Base-by-base conservation (phyloP, 805 yeast species). In the Zygotorulaspora sp. region DNA sequence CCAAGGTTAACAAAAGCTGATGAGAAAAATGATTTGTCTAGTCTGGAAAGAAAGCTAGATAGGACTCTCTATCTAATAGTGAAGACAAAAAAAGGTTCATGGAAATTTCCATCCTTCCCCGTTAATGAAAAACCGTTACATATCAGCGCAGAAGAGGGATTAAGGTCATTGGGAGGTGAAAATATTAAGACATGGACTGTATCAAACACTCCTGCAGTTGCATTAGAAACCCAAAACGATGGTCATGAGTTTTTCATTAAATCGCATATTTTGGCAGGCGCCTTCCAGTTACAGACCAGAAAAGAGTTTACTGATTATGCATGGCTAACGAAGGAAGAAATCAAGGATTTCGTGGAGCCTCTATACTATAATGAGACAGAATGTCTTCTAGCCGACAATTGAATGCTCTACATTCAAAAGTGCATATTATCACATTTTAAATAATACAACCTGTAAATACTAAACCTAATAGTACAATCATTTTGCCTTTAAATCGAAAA, bases 291-390 rank as follows among this genome's bases (percentile, higher is more conserved):
- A 24, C 63, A 67, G 26, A 58, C 66, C 22, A 57, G 61, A 28
- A 52, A 62, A 13, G 52, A 62, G 8, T 52, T 58, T 24, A 48
- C 63, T 33, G 80, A 81, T 38, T 85, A 66, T 64, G 78, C 80
- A 52, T 90, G 98, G 98, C 70, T 88, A 50, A 75, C 86, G 20
- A 84, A 78, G 56, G 86, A 83, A 32, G 98, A 90, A 64, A 68
- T 87, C 38, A 61, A 67, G 45, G 67, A 71, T 14, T 62, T 66
- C 38, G 78, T 84, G 39, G 66, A 67, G 29, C 48, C 57, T 17
- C 69, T 66, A 24, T 87, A 86, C 60, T 88, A 62, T 56, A 54
- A 67, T 14, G 71, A 76, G 41, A 70, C 83, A 31, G 68, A 58
- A 29, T 64, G 55, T 44, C 46, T 70, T 40, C 53, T 68, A 36